A percentile compares a stretch with the other conserved stretches of the same genome.
Evolutionary conservation across 139 green algal species (phyloP).

Genomic region (Picochlorum sp.): DNA sequence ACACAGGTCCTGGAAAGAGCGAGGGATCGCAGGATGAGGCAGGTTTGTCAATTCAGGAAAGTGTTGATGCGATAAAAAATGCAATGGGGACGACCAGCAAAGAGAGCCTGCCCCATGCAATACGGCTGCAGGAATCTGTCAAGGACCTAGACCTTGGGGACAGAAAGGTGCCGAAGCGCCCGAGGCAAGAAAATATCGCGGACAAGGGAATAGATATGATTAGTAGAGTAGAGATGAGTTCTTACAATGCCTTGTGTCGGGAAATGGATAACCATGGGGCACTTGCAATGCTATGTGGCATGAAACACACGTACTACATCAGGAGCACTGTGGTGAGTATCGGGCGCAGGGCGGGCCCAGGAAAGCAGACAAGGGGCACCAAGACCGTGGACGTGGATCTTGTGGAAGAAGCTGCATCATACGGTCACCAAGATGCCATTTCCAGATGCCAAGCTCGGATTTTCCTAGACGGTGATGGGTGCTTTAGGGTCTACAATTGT

Average conservation of each 20-base stretch:
- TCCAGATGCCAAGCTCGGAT: constrained; percentile 39
- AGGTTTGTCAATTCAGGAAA: too few relatives aligned
- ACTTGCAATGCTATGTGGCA: constrained; percentile 32
- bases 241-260: constrained; percentile 10
- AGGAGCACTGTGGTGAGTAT: constrained; percentile 26
- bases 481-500: constrained; percentile 43
- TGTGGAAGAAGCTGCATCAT: constrained; percentile 1
- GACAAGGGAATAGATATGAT: neutral
- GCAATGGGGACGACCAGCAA: too few relatives aligned
- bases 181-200: neutral
- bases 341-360: constrained; percentile 19
- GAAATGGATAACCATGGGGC: constrained; percentile 35
- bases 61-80: too few relatives aligned
- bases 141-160: too few relatives aligned
- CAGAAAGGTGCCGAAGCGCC: too few relatives aligned
- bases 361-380: neutral
- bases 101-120: too few relatives aligned
- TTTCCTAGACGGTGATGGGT: constrained; percentile 40
- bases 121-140: too few relatives aligned
- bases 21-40: too few relatives aligned
- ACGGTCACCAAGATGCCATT: constrained; percentile 15
- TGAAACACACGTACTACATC: constrained; percentile 24
- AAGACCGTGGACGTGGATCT: constrained; percentile 46
- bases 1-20: too few relatives aligned
- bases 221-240: neutral